Conservation (phyloP, 2,329 filamentous ascomycete genomes). For the Neurospora sp. region DNA sequence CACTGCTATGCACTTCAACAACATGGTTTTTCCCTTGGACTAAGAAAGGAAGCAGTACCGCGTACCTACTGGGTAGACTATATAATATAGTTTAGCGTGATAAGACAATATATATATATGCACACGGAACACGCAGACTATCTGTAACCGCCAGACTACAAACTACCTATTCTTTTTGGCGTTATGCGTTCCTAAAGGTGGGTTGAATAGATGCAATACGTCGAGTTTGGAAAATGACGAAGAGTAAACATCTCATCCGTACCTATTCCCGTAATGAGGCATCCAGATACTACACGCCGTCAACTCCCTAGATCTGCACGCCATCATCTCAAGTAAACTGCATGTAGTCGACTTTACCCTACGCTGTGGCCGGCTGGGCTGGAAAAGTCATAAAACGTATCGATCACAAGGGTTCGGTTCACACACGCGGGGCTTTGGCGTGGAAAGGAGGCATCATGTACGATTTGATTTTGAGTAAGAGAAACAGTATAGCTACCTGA, state of each 20-base stretch:
- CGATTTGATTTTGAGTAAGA: neutral
- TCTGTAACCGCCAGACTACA: neutral
- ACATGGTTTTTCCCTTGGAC: too few relatives aligned
- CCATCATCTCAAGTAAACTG: neutral
- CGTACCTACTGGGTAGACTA: too few relatives aligned
- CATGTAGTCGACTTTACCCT: neutral
- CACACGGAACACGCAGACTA: neutral
- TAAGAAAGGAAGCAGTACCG: too few relatives aligned
- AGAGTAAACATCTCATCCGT: neutral
- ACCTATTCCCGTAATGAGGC: neutral
- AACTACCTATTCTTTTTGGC: neutral
- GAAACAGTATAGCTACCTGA: neutral
- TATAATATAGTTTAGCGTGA: too few relatives aligned
- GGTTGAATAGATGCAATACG: neutral
- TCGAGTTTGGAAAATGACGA: neutral
- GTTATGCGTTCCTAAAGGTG: neutral
- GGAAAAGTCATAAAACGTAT: neutral
- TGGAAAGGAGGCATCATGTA: neutral
- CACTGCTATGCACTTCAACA: neutral
- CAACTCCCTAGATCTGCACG: neutral
- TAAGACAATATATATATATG: too few relatives aligned
- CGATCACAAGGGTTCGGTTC: neutral
- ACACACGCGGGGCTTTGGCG: neutral
- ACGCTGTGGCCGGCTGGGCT: neutral
- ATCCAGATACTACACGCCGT: neutral